Evolutionary conservation across 164 flowering plant genomes (phyloP).

Genomic region (Kingdonia uniflora): DNA sequence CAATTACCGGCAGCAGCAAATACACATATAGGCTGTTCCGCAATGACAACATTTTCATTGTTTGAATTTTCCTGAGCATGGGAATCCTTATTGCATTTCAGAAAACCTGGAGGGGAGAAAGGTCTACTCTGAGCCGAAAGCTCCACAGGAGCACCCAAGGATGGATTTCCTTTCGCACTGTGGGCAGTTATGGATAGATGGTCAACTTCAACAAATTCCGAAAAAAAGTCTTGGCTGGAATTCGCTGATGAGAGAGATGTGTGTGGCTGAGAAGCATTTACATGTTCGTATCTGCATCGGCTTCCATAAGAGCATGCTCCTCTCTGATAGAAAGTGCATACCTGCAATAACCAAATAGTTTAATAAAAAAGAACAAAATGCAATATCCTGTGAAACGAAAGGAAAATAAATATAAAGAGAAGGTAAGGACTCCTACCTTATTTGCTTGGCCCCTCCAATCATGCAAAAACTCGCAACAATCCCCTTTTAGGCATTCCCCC

Average conservation of each 20-base stretch:
- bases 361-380: background rate
- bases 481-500: slow-evolving; percentile 94
- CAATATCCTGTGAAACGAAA: background rate
- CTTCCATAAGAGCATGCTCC: slow-evolving; percentile 84
- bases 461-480: slow-evolving; percentile 85
- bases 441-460: slow-evolving; percentile 74
- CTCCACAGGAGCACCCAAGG: slow-evolving; percentile 16
- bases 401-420: background rate
- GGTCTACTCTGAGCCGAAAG: slow-evolving; percentile 26
- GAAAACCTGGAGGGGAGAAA: slow-evolving; percentile 18
- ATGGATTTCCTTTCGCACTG: slow-evolving; percentile 7
- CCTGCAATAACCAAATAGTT: slow-evolving; percentile 25
- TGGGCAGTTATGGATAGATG: slow-evolving; percentile 15
- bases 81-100: slow-evolving; percentile 36
- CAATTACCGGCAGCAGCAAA: slow-evolving; percentile 93
- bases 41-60: slow-evolving; percentile 21
- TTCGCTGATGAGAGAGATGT: slow-evolving; percentile 28
- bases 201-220: slow-evolving; percentile 17
- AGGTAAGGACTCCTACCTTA: slow-evolving; percentile 35
- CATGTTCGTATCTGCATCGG: slow-evolving; percentile 92
- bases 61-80: slow-evolving; percentile 17
- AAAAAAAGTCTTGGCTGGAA: slow-evolving; percentile 17
- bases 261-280: slow-evolving; percentile 40
- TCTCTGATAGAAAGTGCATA: slow-evolving; percentile 88
- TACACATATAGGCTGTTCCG: slow-evolving; percentile 58